Evolutionary conservation across 164 flowering plant species (phyloP).

Genomic region (Tetracentron sinense): DNA sequence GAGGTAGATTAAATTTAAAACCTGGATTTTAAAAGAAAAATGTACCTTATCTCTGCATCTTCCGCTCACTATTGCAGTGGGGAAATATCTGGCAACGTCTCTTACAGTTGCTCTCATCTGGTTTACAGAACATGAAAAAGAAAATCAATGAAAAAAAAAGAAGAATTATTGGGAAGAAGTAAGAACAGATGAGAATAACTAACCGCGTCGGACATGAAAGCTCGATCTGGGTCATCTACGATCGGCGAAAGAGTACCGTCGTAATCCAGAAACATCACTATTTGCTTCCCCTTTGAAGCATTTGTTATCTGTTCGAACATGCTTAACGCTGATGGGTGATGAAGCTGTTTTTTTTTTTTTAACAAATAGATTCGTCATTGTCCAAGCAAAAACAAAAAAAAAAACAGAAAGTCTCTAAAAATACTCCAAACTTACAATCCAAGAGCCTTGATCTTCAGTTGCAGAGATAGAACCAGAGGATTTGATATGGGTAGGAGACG

Average conservation of each 20-base stretch:
- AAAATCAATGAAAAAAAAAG: neutral
- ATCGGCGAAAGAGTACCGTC: slow-evolving; percentile 93
- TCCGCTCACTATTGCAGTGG: slow-evolving; percentile 81
- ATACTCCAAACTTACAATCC: slow-evolving; percentile 30
- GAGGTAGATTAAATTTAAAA: too few species aligned
- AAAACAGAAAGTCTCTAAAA: neutral
- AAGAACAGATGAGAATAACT: slow-evolving; percentile 5
- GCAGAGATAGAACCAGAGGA: slow-evolving; percentile 20
- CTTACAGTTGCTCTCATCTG: slow-evolving; percentile 77
- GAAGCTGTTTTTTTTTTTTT: slow-evolving; percentile 43
- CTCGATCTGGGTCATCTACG: slow-evolving; percentile 82
- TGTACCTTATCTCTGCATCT: slow-evolving; percentile 70
- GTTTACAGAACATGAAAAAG: neutral
- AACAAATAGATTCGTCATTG: too few species aligned
- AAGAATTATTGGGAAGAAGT: neutral
- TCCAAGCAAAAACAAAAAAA: neutral
- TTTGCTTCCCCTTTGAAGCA: slow-evolving; percentile 71
- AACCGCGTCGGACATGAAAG: slow-evolving; percentile 73
- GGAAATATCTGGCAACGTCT: slow-evolving; percentile 55
- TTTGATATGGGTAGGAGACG: slow-evolving; percentile 51
- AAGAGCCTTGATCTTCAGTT: slow-evolving; percentile 29
- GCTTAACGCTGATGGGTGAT: slow-evolving; percentile 70
- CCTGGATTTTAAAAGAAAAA: neutral
- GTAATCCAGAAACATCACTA: slow-evolving; percentile 83
- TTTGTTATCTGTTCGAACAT: slow-evolving; percentile 65